Base-by-base conservation (phyloP, 345 rosid genomes). In the Gossypium rotundifolium region DNA sequence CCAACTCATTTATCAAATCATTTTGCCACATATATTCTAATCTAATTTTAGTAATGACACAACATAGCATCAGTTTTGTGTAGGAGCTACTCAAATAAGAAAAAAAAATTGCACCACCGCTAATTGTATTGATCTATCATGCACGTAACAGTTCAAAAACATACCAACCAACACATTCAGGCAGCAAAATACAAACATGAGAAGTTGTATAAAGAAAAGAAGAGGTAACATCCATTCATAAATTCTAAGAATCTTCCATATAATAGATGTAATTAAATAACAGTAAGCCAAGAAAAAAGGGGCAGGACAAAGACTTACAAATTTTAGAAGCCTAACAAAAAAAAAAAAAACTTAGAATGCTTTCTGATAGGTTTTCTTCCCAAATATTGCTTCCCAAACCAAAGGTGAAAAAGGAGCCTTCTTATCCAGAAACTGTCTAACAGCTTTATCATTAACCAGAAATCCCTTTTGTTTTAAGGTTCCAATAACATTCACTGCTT, bases 361-460 rank as follows among this genome's bases (percentile, higher is more conserved):
- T 52, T 33, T 45, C 54, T 11, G 54, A 65, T 29, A 18, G 54
- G n/a, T 6, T 66, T 45, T 70, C 73, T 70, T 70, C 61, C 61
- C 73, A 51, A 51, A 69, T 17, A 69, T 69, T 69, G 73, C 73
- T 69, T 69, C 73, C 73, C 73, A 70, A 25, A 90, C 86, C 22
- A 72, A 62, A 18, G 96, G 75, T 18, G 87, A 81, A 80, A 90
- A 83, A 1, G 93, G 88, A 17, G 89, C 91, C 40, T 79, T 91
- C 78, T 87, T 90, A 23, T 93, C 91, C 87, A 95, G 81, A 76
- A 86, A 95, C 51, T 90, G 91, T 77, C 90, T 87, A 14, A 93
- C 82, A 63, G 89, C 86, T 84, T 91, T 93, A 14, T 85, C 88
- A 76, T 93, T 74, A 65, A 91, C 68, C 67, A 80, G 81, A 75